Base-by-base conservation (phyloP, 2,329 filamentous ascomycete genomes). In the Neonectria punicea region DNA sequence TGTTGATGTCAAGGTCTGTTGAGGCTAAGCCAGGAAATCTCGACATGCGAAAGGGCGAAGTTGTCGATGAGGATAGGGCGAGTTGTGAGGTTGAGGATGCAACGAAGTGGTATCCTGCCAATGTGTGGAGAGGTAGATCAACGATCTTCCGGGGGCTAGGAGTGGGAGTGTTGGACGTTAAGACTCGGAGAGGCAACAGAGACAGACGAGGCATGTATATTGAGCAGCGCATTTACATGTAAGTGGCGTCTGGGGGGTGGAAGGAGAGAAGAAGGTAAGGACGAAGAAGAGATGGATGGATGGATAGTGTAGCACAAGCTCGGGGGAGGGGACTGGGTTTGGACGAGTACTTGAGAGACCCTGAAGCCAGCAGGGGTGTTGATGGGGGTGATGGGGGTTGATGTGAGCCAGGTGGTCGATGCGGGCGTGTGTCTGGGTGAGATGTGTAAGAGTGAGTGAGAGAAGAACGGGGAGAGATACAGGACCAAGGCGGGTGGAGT, bases 331-430 rank as follows among this genome's bases (percentile, higher is more conserved):
- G 61, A 56, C 55, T 64, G 68, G 68, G 61, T 71, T 66, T 70
- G 59, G 61, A 70, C 64, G 61, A 69, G 62, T 67, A 70, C 69
- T 71, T 67, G 62, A 70, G 68, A 72, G 69, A 72, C 64, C 69
- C 70, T 72, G 67, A 67, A 66, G 70, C 58, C 53, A 49, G 58
- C 69, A 73, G 63, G 71, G 71, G 65, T 67, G 54, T 39, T 57
- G 53, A 69, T 66, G 66, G 63, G 53, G 69, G 64, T 56, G 53
- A 71, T 66, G 66, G 58, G 53, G 69, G 16, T 18, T 20, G n/a
- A 43, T 20, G 39, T 43, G 39, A n/a, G 39, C 39, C n/a, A 43
- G 10, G n/a, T 43, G 39, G 39, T 43, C 65, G 64, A 53, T 60
- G 58, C 61, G 64, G 53, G 64, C 62, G 59, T 63, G 41, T 58